phyloP scores from a whole-genome alignment of 139 green algal genomes.

The Picochlorum sp. region DNA sequence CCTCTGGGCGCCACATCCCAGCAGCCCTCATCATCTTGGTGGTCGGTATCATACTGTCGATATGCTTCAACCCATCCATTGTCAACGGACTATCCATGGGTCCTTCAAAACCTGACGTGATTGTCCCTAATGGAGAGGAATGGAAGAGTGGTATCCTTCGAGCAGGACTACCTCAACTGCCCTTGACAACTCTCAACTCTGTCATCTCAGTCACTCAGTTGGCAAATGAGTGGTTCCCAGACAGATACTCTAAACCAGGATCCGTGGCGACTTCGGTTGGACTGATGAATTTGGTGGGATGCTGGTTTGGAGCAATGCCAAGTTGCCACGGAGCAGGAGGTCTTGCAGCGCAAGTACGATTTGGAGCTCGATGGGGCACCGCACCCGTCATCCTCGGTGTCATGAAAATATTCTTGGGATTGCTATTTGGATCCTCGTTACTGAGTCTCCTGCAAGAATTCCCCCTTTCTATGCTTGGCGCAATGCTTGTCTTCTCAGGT shows the following conservation, averaged over 20 bases:
- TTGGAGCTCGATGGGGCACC: constrained; percentile 54
- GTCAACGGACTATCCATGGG: constrained; percentile 34
- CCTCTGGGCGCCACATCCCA: constrained; percentile 20
- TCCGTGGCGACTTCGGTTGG: constrained; percentile 52
- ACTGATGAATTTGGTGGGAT: constrained; percentile 62
- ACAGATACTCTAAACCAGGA: constrained; percentile 12
- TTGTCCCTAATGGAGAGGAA: constrained; percentile 20
- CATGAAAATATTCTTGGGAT: constrained; percentile 53
- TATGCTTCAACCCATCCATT: constrained; percentile 24
- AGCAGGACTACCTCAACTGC: constrained; percentile 39
- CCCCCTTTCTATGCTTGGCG: constrained; percentile 45
- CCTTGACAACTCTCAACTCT: constrained; percentile 64
- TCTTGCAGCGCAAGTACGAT: constrained; percentile 64
- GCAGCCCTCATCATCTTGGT: constrained; percentile 55
- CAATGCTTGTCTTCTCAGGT: constrained; percentile 51
- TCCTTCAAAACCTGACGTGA: constrained; percentile 16
- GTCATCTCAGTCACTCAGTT: constrained; percentile 69
- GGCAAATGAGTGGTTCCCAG: constrained; percentile 49
- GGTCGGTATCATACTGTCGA: constrained; percentile 44
- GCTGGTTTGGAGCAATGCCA: constrained; percentile 71
- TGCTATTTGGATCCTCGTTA: constrained; percentile 56
- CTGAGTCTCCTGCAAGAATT: constrained; percentile 48
- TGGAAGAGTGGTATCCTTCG: constrained; percentile 26
- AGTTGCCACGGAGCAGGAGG: constrained; percentile 70
- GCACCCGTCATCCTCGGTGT: constrained; percentile 61